Percentiles rank a stretch among this genome's conserved stretches.
Evolutionary conservation across 768 basidiomycete species (phyloP).

Genomic region (Boletus vinaceobasis): DNA sequence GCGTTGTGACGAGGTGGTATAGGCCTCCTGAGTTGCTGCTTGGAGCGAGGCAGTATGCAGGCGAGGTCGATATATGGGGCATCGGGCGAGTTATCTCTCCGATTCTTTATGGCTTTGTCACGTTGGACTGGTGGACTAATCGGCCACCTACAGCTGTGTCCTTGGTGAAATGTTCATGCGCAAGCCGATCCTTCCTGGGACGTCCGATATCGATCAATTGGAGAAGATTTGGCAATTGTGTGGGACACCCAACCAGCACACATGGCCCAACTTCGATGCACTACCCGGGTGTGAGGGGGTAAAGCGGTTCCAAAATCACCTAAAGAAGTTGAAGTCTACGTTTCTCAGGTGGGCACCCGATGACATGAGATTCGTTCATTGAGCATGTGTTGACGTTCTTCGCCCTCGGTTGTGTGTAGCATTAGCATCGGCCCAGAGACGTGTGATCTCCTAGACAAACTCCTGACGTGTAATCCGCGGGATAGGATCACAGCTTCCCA

Average conservation of each 20-base stretch:
- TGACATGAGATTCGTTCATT: neutral
- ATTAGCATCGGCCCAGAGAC: slow-evolving; percentile 68
- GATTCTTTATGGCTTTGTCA: neutral
- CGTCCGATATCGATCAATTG: slow-evolving; percentile 88
- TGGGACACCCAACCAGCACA: slow-evolving; percentile 80
- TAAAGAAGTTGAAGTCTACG: slow-evolving; percentile 52
- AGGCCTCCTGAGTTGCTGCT: slow-evolving; percentile 90
- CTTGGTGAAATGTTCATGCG: slow-evolving; percentile 95
- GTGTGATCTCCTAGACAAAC: slow-evolving; percentile 75
- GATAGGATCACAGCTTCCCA: slow-evolving; percentile 80
- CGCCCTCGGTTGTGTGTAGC: slow-evolving; percentile 8
- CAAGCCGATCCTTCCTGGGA: slow-evolving; percentile 82
- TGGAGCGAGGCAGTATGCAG: slow-evolving; percentile 85
- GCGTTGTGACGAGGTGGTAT: slow-evolving; percentile 94
- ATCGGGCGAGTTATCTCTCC: slow-evolving; percentile 63
- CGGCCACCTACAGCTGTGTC: slow-evolving; percentile 61
- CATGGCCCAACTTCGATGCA: slow-evolving; percentile 73
- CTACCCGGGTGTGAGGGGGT: slow-evolving; percentile 80
- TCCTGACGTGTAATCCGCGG: slow-evolving; percentile 80
- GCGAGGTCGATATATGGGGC: slow-evolving; percentile 97
- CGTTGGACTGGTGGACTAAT: neutral
- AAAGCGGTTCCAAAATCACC: slow-evolving; percentile 53
- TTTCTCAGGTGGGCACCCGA: slow-evolving; percentile 56
- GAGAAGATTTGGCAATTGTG: slow-evolving; percentile 88
- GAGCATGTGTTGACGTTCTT: slow-evolving; percentile 2